These are phyloP conservation scores for Helianthus tuberosus DNA, from an alignment of 129 eudicot species.

Conservation along the genomic window DNA sequence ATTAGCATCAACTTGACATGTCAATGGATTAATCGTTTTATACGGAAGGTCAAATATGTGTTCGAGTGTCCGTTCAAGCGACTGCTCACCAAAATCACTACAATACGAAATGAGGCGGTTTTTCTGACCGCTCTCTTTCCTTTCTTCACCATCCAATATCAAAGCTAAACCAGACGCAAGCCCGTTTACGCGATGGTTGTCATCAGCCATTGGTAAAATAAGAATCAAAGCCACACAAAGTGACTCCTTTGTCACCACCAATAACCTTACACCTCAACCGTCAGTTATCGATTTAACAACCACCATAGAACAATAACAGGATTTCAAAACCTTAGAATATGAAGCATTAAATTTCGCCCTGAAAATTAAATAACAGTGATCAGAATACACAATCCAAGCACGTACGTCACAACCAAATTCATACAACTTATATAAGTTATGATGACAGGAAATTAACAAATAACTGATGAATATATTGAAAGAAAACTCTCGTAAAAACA, in stretches of 20 bases:
- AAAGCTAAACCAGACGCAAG: conserved; percentile 82
- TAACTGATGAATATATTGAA: too few species aligned
- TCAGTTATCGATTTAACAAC: conserved; percentile 5
- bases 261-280: conserved; percentile 7
- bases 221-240: conserved; percentile 29
- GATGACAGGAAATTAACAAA: too few species aligned
- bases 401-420: too few species aligned
- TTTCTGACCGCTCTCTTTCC: conserved; percentile 62
- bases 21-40: conserved; percentile 53
- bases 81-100: conserved; percentile 93
- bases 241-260: conserved; percentile 14
- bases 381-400: too few species aligned
- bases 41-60: conserved; percentile 74
- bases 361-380: too few species aligned
- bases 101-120: conserved; percentile 70
- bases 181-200: conserved; percentile 59
- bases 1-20: conserved; percentile 50
- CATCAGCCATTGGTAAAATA: conserved; percentile 66
- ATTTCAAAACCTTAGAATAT: background rate
- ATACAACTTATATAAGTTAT: too few species aligned
- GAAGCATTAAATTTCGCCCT: background rate
- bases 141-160: conserved; percentile 63
- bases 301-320: conserved; percentile 1
- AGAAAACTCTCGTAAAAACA: too few species aligned
- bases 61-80: conserved; percentile 91